Percentiles rank a stretch among this genome's conserved stretches.
phyloP scores from a whole-genome alignment of 352 stramenopile species.

The Pythium aristosporum region DNA sequence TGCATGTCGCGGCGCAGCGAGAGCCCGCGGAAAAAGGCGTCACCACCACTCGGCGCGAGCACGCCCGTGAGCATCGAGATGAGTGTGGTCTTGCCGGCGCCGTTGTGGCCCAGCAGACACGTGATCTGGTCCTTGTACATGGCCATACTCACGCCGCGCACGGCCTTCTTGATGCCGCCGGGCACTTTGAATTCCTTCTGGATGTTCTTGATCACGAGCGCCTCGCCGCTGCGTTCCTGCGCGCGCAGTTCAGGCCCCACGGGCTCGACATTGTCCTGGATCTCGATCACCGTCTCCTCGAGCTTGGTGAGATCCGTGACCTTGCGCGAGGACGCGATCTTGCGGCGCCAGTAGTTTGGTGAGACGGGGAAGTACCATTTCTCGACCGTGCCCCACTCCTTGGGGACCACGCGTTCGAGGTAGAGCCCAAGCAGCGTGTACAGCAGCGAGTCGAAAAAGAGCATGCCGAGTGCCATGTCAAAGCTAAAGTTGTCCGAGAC shows the following conservation, averaged over 20 bases:
- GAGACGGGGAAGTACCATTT: slow-evolving; percentile 91
- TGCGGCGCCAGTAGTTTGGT: slow-evolving; percentile 59
- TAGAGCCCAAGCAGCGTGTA: slow-evolving; percentile 88
- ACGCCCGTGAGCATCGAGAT: slow-evolving; percentile 85
- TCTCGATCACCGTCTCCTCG: slow-evolving; percentile 33
- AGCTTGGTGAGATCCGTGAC: slow-evolving; percentile 1
- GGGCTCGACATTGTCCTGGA: slow-evolving; percentile 25
- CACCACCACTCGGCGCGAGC: slow-evolving; percentile 50
- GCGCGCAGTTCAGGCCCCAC: slow-evolving; percentile 41
- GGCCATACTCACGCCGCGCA: slow-evolving; percentile 79
- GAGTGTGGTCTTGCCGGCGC: slow-evolving; percentile 90
- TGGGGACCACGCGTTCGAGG: slow-evolving; percentile 90
- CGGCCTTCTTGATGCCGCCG: slow-evolving; percentile 71
- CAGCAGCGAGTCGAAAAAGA: slow-evolving; percentile 86
- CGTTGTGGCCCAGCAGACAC: slow-evolving; percentile 94
- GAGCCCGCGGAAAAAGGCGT: slow-evolving; percentile 40
- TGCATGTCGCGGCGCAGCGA: slow-evolving; percentile 75
- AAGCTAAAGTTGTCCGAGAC: slow-evolving; percentile 53
- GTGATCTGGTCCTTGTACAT: slow-evolving; percentile 95
- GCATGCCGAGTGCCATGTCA: slow-evolving; percentile 66
- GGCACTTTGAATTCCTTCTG: slow-evolving; percentile 77
- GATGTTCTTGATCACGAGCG: slow-evolving; percentile 57
- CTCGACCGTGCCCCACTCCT: slow-evolving; percentile 86
- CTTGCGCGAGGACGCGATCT: neutral
- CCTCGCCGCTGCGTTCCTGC: slow-evolving; percentile 51